Base-by-base conservation (phyloP, 1,284 basidiomycete species). In the Cerioporus squamosus region DNA sequence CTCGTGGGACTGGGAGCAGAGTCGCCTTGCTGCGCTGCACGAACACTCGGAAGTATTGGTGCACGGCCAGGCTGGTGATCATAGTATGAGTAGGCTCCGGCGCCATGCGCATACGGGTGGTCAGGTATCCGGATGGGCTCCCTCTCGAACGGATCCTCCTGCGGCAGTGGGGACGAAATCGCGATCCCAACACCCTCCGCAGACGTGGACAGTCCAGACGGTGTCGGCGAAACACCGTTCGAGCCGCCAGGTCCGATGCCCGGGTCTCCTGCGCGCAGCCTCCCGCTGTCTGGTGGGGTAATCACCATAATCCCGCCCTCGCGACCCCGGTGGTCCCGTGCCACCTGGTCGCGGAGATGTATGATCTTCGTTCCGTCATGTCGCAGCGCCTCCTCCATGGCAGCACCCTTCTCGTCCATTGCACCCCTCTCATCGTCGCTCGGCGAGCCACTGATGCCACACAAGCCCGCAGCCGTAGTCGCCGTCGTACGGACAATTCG, bases 181-280 rank as follows among this genome's bases (percentile, higher is more conserved):
- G 90, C 90, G 54, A 91, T 83, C 2, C 89, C 90, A 8, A 90
- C 78, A 23, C 73, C 74, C 55, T 77, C 75, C 8, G 67, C 73
- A 0, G 70, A 72, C 20, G 53, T 61, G 17, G 66, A 71, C 47
- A 57, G 50, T n/a, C 59, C 69, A 2, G 70, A 73, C 4, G 74
- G 73, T 1, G 70, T 68, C 0, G 75, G 75, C 4, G 75, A 75
- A 58, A 63, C 39, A 0, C 65, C 61, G 8, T 53, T n/a, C 51
- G 31, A 1, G 5, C 60, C 54, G 6, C 61, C 44, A 14, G 59
- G 63, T 4, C 62, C 65, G 17, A 31, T 40, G 6, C 29, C 44
- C 4, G 31, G 52, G 33, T 48, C 47, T 14, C 47, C 44, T 24
- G 20, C 40, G 22, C 48, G 43, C 22, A 44, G 20, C 18, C 8